Evolutionary conservation across 2,329 filamentous ascomycete species (phyloP), one percentile per base, ranked within the genome.

Genomic region (Bipolaris zeicola): DNA sequence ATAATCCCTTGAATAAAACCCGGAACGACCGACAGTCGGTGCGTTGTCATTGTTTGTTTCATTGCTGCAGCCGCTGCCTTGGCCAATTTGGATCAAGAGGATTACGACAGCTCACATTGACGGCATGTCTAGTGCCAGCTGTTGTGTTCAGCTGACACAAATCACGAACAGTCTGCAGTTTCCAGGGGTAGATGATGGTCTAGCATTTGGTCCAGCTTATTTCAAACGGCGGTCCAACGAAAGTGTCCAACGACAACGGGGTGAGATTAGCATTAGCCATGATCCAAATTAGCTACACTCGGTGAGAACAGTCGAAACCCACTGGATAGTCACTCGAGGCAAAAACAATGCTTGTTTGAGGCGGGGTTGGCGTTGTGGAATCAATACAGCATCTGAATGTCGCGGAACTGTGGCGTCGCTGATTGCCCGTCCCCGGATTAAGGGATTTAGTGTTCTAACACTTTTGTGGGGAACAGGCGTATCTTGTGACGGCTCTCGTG

Each of bases 361-460:
- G 55, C 55, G 55, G 57, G 47, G 51, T 45, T 56, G 59, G 63
- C 57, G 64, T 57, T 55, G 56, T 66, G 53, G 58, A 69, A 63
- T 68, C 65, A 66, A 69, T 66, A 71, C 59, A 55, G 64, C 56
- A 70, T 64, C 45, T 42, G 53, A 47, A 69, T 71, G 66, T 66
- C 67, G 72, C 73, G 66, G 46, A 52, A 75, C 72, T 60, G 67
- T 75, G 73, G 72, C 72, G 69, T 58, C 66, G 57, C 63, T 66
- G 63, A 63, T 64, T 67, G 58, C 57, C 51, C 61, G 48, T 64
- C 60, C 63, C 64, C 61, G 56, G 59, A 65, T 58, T 61, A 53
- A 64, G 58, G 59, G 50, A 41, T 67, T 56, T 52, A 61, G 52
- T 36, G 48, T 59, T 57, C 62, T 62, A 62, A 68, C 62, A 61